Conservation (phyloP, 306 rosid genomes). For the Prinsepia uniflora region DNA sequence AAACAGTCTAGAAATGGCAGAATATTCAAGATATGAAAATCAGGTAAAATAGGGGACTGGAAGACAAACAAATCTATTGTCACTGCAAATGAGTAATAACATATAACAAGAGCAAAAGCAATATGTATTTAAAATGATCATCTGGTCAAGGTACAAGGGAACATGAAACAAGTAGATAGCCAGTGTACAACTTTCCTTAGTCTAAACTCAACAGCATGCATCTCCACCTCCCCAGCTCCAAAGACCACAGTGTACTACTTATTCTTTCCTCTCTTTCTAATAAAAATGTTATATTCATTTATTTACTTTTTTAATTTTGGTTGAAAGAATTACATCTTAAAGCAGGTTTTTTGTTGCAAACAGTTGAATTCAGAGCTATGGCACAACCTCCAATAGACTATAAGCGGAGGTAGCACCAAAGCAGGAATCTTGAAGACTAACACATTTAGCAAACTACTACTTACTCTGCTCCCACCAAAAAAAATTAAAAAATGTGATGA, state of each 20-base stretch:
- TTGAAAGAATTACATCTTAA: neutral
- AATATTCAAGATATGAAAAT: constrained; percentile 21
- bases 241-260: neutral
- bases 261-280: neutral
- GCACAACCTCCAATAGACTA: neutral
- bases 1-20: constrained; percentile 58
- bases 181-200: neutral
- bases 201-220: neutral
- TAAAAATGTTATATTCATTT: too few relatives aligned
- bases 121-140: neutral
- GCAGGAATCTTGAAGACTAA: too few relatives aligned
- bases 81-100: neutral
- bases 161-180: neutral
- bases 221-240: neutral
- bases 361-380: neutral
- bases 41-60: constrained; percentile 9
- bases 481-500: too few relatives aligned
- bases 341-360: neutral
- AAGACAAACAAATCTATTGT: neutral
- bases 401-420: too few relatives aligned
- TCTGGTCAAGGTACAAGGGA: neutral
- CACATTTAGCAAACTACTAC: too few relatives aligned
- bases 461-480: too few relatives aligned
- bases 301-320: too few relatives aligned
- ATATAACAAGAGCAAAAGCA: neutral